Percentiles rank a stretch among this genome's conserved stretches.
Conservation (phyloP, 225 moss, liverwort and hornwort species). For the Polytrichum formosum region DNA sequence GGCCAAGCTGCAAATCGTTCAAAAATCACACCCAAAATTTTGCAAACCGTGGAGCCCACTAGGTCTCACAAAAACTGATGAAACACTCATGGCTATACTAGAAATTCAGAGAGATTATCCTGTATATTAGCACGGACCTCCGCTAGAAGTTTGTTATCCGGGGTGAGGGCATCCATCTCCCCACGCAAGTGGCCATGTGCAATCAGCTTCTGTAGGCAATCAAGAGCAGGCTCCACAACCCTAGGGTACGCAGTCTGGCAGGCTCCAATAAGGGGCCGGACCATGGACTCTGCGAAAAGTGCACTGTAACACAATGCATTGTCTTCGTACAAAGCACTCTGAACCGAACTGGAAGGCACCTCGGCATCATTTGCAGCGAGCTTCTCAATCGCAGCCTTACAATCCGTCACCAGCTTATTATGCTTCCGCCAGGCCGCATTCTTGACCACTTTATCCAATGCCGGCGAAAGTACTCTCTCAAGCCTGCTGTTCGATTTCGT, state of each 20-base stretch:
- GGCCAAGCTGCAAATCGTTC: not conserved
- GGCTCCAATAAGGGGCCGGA: conserved; percentile 51
- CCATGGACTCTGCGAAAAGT: conserved; percentile 50
- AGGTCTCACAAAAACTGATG: not conserved
- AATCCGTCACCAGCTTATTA: conserved; percentile 65
- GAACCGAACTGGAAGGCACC: conserved; percentile 16
- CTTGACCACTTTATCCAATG: conserved; percentile 67
- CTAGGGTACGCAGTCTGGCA: conserved; percentile 62
- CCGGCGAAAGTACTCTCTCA: conserved; percentile 58
- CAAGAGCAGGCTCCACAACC: conserved; percentile 69
- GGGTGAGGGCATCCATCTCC: conserved; percentile 55
- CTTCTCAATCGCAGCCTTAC: conserved; percentile 57
- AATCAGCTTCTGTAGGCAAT: conserved; percentile 69
- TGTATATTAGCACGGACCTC: conserved; percentile 3
- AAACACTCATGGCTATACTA: not conserved
- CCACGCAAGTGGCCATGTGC: conserved; percentile 70
- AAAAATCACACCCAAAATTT: too few species aligned
- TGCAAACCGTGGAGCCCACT: too few species aligned
- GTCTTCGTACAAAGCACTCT: conserved; percentile 58
- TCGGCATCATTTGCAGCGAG: conserved; percentile 26
- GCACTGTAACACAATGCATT: conserved; percentile 33
- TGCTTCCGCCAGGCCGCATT: conserved; percentile 73
- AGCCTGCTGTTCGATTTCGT: conserved; percentile 51
- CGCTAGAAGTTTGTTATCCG: conserved; percentile 45
- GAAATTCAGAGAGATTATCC: too few species aligned